Evolutionary conservation across 495 filamentous ascomycete species (phyloP), one percentile per base, ranked within the genome.

Genomic region (Jackrogersella minutella): DNA sequence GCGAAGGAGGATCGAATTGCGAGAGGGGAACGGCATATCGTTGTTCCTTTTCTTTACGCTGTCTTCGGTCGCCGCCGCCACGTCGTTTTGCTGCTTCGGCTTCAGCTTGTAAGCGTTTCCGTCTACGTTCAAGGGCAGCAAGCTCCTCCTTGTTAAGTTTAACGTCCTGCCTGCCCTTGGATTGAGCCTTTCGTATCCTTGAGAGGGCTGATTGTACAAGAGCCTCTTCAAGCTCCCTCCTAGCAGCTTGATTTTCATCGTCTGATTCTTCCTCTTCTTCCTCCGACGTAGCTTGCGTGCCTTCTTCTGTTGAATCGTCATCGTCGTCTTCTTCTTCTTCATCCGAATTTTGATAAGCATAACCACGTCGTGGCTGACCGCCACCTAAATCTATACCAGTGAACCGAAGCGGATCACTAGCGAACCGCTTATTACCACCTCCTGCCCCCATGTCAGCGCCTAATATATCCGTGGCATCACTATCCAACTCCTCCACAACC

Each of bases 141-240:
- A 93, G 76, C 72, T 95, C 92, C 26, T 86, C 83, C 66, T 88
- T 84, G 55, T 85, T 89, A 53, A 96, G 79, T 66, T 87, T 89
- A 24, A 96, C 91, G 46, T 93, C 91, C 34, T 78, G 81, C 76
- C 87, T 89, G 37, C 92, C 92, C 68, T 86, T 84, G 62, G 83
- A 80, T 61, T 90, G 86, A 24, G 92, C 91, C 44, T 86, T 86
- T 59, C 85, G 85, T 77, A 96, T 94, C 47, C 91, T 87, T 65
- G 86, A 86, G 75, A 93, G 73, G 34, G 91, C 92, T 53, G 85
- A 85, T 55, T 92, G 86, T 62, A 92, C 85, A 66, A 94, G 75
- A 69, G 83, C 82, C 58, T 93, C 90, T 72, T 94, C 91, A 7
- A 69, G 55, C 26, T 69, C 66, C 37, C 56, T 64, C 70, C 86